Evolutionary conservation across 164 flowering plant genomes (phyloP).

Genomic region (Umbellularia californica): DNA sequence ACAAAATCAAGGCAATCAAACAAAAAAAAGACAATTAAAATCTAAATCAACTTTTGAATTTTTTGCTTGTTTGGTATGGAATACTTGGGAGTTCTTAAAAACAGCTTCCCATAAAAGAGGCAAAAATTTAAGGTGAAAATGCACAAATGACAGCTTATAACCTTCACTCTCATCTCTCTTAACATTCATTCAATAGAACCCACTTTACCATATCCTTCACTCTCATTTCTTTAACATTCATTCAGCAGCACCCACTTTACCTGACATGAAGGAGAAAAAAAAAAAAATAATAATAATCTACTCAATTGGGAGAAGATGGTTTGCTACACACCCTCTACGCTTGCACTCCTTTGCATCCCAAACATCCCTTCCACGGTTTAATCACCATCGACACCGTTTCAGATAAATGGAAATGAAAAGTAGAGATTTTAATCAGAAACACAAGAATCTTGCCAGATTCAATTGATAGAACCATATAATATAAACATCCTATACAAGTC

Average conservation of each 20-base stretch:
- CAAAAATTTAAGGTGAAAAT: neutral
- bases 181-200: neutral
- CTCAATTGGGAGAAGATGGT: neutral
- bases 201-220: neutral
- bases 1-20: too few relatives aligned
- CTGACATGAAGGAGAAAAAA: neutral
- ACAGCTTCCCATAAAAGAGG: too few relatives aligned
- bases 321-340: neutral
- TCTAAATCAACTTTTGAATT: too few relatives aligned
- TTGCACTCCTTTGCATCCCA: neutral
- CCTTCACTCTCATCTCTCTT: neutral
- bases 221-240: neutral
- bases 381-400: neutral
- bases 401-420: neutral
- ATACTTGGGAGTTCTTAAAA: too few relatives aligned
- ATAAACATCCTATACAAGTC: slow-evolving; percentile 8
- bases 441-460: neutral
- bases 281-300: too few relatives aligned
- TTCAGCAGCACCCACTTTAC: neutral
- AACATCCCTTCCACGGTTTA: too few relatives aligned
- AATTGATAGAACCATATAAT: neutral
- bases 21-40: too few relatives aligned
- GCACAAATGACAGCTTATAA: neutral
- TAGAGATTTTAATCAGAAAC: neutral
- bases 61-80: too few relatives aligned